Conservation (phyloP, 176 grass and related monocot genomes). For the Leersia perrieri region DNA sequence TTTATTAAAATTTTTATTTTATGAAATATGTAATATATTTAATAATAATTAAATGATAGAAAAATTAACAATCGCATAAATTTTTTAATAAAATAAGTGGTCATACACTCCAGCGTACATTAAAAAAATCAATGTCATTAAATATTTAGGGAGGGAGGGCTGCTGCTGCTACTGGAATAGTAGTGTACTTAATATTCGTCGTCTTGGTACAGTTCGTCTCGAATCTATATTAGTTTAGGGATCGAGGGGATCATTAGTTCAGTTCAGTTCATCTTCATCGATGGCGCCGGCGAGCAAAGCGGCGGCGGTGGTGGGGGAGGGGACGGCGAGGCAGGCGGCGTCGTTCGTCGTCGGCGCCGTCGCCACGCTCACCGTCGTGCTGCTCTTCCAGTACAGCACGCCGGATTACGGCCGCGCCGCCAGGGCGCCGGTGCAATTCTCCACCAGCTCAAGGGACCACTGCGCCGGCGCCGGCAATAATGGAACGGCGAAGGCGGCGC, state of each 20-base stretch:
- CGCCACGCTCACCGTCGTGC: slow-evolving; percentile 28
- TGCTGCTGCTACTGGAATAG: no score
- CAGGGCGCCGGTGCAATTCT: background rate
- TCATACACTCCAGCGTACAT: no score
- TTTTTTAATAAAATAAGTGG: no score
- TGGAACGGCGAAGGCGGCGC: background rate
- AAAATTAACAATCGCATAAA: no score
- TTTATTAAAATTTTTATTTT: no score
- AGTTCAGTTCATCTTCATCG: background rate
- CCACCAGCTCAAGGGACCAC: background rate
- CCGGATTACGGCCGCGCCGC: slow-evolving; percentile 4
- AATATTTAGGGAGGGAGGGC: no score
- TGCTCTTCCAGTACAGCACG: slow-evolving; percentile 32
- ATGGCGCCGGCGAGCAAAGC: slow-evolving; percentile 18
- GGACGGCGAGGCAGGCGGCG: slow-evolving; percentile 16
- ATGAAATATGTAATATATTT: no score
- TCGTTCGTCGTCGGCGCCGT: slow-evolving; percentile 41
- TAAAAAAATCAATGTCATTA: no score
- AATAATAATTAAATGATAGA: no score
- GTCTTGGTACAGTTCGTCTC: background rate
- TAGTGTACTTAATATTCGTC: no score
- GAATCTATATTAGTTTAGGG: background rate
- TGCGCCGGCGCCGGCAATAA: background rate
- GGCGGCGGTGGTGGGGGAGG: background rate
- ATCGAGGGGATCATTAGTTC: no score